Percentiles rank a stretch among this genome's conserved stretches.
Conservation (phyloP, 2,329 filamentous ascomycete species). For the Falciphora oryzae region DNA sequence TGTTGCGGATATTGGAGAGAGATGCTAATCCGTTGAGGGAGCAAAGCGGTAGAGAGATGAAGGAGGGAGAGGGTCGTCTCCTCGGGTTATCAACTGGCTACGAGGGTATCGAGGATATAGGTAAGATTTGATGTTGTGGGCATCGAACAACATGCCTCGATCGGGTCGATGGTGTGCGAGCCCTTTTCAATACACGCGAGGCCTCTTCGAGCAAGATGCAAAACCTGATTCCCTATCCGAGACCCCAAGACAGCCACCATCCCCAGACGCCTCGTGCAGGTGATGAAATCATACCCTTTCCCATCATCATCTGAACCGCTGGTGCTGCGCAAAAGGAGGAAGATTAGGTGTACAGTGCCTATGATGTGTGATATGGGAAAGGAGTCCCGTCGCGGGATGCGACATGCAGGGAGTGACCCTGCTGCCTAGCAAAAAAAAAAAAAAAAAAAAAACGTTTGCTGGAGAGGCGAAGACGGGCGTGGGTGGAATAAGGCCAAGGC, state of each 20-base stretch:
- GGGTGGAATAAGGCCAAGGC: not conserved
- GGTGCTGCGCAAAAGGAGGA: not conserved
- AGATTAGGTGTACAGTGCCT: not conserved
- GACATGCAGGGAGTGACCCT: not conserved
- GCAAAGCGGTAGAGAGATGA: not conserved
- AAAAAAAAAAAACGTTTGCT: not conserved
- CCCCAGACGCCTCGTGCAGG: not conserved
- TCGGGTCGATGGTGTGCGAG: not conserved
- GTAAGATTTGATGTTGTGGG: not conserved
- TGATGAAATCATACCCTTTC: slow-evolving; percentile 13
- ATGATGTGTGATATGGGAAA: slow-evolving; percentile 7
- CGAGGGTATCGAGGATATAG: not conserved
- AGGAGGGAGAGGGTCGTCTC: not conserved
- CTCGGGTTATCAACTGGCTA: not conserved
- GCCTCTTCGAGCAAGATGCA: slow-evolving; percentile 1
- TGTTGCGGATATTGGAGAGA: not conserved
- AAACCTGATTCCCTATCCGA: slow-evolving; percentile 12
- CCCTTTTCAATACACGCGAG: not conserved
- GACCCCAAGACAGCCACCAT: not conserved
- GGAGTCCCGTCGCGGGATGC: not conserved
- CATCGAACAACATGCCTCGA: not conserved
- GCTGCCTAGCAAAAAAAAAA: not conserved
- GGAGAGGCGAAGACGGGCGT: not conserved
- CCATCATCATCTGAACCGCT: slow-evolving; percentile 1
- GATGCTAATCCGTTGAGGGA: too few species aligned